Percentiles rank a stretch among this genome's conserved stretches.
phyloP scores from a whole-genome alignment of 140 eudicot species.

The Cichorium intybus region DNA sequence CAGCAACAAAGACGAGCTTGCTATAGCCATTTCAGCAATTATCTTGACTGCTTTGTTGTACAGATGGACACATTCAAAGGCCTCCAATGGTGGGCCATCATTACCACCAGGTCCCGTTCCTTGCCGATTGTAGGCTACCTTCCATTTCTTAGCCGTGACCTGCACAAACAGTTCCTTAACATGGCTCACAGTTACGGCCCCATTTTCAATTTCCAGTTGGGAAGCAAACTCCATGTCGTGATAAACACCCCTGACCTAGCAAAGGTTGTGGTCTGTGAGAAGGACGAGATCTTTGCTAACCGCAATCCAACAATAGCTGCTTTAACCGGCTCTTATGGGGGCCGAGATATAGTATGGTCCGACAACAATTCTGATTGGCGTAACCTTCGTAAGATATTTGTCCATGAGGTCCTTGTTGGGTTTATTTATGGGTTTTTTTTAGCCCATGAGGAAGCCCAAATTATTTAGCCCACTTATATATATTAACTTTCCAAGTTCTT shows the following conservation, averaged over 20 bases:
- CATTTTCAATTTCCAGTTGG: constrained; percentile 11
- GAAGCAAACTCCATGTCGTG: constrained; percentile 16
- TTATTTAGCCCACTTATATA: too few relatives aligned
- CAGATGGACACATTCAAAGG: background rate
- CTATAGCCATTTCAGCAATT: background rate
- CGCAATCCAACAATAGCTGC: background rate
- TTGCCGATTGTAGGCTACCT: constrained; percentile 30
- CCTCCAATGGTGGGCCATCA: background rate
- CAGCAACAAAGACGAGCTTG: background rate
- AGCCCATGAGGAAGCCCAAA: too few relatives aligned
- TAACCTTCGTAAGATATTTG: constrained; percentile 21
- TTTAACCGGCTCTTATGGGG: background rate
- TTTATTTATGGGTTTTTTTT: too few relatives aligned
- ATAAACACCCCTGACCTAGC: background rate
- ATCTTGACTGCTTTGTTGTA: background rate
- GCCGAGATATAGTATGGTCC: constrained; percentile 10
- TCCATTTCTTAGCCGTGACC: constrained; percentile 26
- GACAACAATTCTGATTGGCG: constrained; percentile 18
- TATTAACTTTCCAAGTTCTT: too few relatives aligned
- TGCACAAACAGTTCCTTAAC: constrained; percentile 19
- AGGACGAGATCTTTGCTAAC: constrained; percentile 14
- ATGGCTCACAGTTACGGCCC: constrained; percentile 26
- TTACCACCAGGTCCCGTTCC: constrained; percentile 24
- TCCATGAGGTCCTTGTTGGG: constrained; percentile 14
- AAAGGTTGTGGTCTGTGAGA: constrained; percentile 9